A percentile compares a stretch with the other conserved stretches of the same genome.
Conservation (phyloP, 257 asterid species). For the Eustoma russellianum region DNA sequence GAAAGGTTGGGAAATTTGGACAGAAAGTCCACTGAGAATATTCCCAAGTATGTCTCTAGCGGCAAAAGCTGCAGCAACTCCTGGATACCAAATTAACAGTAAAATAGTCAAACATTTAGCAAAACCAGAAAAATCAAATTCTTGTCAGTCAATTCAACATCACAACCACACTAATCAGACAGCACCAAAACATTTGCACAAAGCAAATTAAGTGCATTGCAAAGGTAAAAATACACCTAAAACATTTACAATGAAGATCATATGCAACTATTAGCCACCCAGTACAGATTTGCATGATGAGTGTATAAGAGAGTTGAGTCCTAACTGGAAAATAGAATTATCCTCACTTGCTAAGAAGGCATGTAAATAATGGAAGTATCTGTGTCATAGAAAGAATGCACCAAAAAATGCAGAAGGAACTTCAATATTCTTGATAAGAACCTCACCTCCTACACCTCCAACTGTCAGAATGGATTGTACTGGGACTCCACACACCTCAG, state of each 20-base stretch:
- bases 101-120: background rate
- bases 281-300: no score
- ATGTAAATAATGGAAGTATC: background rate
- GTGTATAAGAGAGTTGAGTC: no score
- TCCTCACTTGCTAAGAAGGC: no score
- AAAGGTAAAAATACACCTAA: no score
- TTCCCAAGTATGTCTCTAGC: conserved; percentile 85
- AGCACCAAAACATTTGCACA: no score
- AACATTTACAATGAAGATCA: no score
- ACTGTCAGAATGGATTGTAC: conserved; percentile 86
- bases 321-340: no score
- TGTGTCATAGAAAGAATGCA: background rate
- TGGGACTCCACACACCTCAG: conserved; percentile 94
- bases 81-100: conserved; percentile 31
- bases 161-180: no score
- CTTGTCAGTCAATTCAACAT: no score
- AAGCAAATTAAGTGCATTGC: no score
- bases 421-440: background rate
- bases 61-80: conserved; percentile 99
- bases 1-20: conserved; percentile 74
- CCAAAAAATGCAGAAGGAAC: background rate
- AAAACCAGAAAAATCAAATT: no score
- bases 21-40: conserved; percentile 74
- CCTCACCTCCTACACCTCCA: conserved; percentile 95
- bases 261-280: no score